Percentiles rank a stretch among this genome's conserved stretches.
phyloP scores from a whole-genome alignment of 306 rosid species.

The Trichosanthes cucumerina region DNA sequence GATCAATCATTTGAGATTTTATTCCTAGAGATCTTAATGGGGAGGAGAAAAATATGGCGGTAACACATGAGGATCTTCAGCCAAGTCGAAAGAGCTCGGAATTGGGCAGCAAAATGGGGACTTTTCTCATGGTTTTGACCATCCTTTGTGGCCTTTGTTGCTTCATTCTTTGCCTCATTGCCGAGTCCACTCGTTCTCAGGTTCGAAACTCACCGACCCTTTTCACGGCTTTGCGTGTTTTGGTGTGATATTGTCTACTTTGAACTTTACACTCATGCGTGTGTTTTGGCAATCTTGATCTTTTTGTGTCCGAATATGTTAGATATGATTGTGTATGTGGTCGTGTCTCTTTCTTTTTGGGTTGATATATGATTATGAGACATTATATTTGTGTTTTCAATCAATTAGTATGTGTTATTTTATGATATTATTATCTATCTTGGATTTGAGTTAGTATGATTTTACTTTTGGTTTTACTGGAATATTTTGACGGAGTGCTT shows the following conservation, averaged over 20 bases:
- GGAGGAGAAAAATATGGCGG: conserved; percentile 41
- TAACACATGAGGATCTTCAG: conserved; percentile 84
- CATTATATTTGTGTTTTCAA: no score
- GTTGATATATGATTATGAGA: no score
- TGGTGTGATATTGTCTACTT: neutral
- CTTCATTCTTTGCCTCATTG: conserved; percentile 73
- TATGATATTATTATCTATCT: no score
- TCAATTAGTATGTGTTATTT: no score
- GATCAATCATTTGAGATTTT: neutral
- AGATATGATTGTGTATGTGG: no score
- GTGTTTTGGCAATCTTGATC: neutral
- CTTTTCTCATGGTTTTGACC: conserved; percentile 42
- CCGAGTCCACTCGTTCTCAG: conserved; percentile 91
- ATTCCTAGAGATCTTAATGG: neutral
- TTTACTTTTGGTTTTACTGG: no score
- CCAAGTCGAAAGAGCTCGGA: conserved; percentile 43
- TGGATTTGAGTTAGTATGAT: no score
- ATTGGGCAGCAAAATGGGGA: conserved; percentile 65
- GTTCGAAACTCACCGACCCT: conserved; percentile 17
- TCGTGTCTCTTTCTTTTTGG: no score
- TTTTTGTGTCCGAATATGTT: no score
- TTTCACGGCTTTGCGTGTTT: neutral
- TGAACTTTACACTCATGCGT: neutral
- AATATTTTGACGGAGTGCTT: no score
- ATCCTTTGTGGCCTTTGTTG: conserved; percentile 59